Base-by-base conservation (phyloP, 2,329 filamentous ascomycete genomes). In the Davidsoniella eucalypti region DNA sequence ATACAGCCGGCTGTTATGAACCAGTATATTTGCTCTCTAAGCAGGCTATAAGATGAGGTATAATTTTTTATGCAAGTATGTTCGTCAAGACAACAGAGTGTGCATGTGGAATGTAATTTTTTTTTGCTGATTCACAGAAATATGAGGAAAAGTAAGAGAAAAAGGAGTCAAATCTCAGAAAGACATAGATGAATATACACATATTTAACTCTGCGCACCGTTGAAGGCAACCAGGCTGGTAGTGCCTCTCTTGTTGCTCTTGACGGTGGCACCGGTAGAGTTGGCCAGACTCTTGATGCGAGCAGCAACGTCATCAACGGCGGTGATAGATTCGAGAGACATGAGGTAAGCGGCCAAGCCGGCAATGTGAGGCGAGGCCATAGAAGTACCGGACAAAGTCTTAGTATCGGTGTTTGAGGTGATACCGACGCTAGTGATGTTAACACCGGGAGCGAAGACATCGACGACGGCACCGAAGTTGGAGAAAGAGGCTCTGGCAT, bases 261-360 rank as follows among this genome's bases (percentile, higher is more conserved):
- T 42, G 50, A 76, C 73, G 5, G 45, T 40, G 4, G 71, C 69
- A 39, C 69, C 68, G 2, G 68, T 67, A 37, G 60, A 55, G n/a
- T 57, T 56, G 41, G 74, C 76, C 23, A 81, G 69, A 54, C 64
- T 60, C 64, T 71, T 71, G 59, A 81, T 71, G 55, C 69, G 65
- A 52, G 65, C 55, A 33, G 64, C 64, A 50, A 78, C 68, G 10
- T 58, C 63, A 39, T 60, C 63, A 21, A 72, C 65, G 45, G 64
- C 62, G 6, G 61, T 66, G 54, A 78, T 61, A 49, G 62, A 58
- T 63, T 77, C 72, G 50, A 78, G 68, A 48, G 65, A 58, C 66
- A 84, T 78, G 29, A 85, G 65, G 63, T 84, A 85, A 25, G 78
- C 79, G 12, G 76, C 78, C 3, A 85, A 67, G 44, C 82, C 82